Evolutionary conservation across 768 basidiomycete species (phyloP).

Genomic region (Tricholoma matsutake): DNA sequence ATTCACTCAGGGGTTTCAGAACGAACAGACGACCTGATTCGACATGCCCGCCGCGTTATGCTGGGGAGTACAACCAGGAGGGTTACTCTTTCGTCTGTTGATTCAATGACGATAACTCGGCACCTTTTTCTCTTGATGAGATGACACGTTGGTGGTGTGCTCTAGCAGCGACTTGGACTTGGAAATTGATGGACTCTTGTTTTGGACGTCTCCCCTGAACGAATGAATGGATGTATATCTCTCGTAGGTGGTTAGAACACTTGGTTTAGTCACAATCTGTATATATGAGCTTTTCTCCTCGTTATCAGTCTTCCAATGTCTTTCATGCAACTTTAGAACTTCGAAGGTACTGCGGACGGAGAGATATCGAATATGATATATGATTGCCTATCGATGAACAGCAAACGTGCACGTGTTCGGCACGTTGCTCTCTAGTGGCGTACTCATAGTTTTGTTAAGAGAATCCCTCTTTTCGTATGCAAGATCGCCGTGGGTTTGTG

Average conservation of each 20-base stretch:
- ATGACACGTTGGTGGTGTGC: conserved; percentile 6
- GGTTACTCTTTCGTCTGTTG: conserved; percentile 9
- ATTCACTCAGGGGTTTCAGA: conserved; percentile 6
- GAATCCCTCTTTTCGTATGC: background rate
- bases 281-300: conserved; percentile 7
- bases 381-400: conserved; percentile 24
- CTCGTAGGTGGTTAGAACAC: conserved; percentile 8
- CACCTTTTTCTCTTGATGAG: conserved; percentile 16
- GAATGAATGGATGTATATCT: conserved; percentile 9
- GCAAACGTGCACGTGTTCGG: conserved; percentile 22
- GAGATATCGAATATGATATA: conserved; percentile 6
- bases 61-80: conserved; percentile 9
- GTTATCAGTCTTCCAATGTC: background rate
- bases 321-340: background rate
- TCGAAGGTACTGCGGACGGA: conserved; percentile 3
- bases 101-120: conserved; percentile 5
- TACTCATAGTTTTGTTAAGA: background rate
- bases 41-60: conserved; percentile 15
- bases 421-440: conserved; percentile 19
- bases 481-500: conserved; percentile 1
- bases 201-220: conserved; percentile 8
- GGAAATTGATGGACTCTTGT: conserved; percentile 13
- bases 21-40: conserved; percentile 10
- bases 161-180: conserved; percentile 7
- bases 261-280: conserved; percentile 13